Evolutionary conservation across 2,329 filamentous ascomycete species (phyloP).

Genomic region (Stylonectria norvegica): DNA sequence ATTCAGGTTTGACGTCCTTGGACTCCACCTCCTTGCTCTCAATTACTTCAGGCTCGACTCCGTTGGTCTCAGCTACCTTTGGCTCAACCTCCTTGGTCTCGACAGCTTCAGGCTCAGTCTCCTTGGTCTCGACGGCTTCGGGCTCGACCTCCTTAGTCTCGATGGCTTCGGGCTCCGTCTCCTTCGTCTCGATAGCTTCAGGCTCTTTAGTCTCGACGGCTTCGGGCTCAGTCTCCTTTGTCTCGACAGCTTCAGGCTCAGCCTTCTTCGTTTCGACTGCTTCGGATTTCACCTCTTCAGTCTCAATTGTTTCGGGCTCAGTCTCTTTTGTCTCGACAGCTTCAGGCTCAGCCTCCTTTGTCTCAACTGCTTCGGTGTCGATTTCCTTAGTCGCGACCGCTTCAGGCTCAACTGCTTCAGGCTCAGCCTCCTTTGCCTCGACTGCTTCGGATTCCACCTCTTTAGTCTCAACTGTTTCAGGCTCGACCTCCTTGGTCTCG

Average conservation of each 20-base stretch:
- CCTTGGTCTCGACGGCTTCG: too few species aligned
- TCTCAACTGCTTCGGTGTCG: conserved; percentile 2
- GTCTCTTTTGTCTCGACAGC: neutral
- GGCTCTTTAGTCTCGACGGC: neutral
- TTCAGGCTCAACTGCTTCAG: neutral
- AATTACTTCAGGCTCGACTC: too few species aligned
- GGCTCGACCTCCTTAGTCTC: too few species aligned
- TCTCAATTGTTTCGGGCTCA: neutral
- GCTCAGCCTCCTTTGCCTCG: conserved; percentile 1
- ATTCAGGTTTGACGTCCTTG: too few species aligned
- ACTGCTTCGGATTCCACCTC: neutral
- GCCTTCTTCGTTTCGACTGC: neutral
- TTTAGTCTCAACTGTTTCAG: neutral
- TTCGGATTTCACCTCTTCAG: neutral
- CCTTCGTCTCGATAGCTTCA: neutral
- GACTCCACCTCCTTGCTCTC: too few species aligned
- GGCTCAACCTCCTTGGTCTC: too few species aligned
- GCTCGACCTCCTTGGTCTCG: neutral
- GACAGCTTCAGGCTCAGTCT: too few species aligned
- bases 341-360: neutral
- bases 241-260: neutral
- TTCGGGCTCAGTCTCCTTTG: neutral
- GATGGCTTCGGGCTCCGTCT: conserved; percentile 1
- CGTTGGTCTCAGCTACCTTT: too few species aligned
- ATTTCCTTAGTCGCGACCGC: neutral